phyloP scores from a whole-genome alignment of 139 green algal species.

The Micractinium conductrix region DNA sequence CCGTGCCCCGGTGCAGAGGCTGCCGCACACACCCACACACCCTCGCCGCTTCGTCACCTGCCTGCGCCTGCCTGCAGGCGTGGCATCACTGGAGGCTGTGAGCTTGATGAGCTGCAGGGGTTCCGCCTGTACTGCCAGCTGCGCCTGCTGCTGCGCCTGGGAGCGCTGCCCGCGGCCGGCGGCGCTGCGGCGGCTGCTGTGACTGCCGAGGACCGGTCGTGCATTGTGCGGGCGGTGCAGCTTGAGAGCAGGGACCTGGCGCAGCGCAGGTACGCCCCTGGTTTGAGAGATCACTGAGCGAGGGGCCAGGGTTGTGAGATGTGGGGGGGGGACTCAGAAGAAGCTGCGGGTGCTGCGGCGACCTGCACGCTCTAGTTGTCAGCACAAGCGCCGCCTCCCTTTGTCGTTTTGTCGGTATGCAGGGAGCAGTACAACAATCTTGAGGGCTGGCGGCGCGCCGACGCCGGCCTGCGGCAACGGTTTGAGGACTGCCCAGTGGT shows the following conservation, averaged over 20 bases:
- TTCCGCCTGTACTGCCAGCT: slow-evolving; percentile 11
- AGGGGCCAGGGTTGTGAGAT: too few relatives aligned
- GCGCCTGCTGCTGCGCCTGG: slow-evolving; percentile 27
- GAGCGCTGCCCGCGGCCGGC: background rate
- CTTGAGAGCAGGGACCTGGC: background rate
- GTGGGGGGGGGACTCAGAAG: too few relatives aligned
- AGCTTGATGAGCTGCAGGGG: background rate
- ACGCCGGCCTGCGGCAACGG: background rate
- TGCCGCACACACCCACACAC: background rate
- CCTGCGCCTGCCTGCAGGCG: background rate
- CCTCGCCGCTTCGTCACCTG: background rate
- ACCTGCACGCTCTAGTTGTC: background rate
- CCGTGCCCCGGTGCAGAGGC: background rate
- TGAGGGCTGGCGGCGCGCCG: slow-evolving; percentile 19
- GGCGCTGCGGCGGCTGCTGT: background rate
- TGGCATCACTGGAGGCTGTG: background rate
- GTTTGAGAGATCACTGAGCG: too few relatives aligned
- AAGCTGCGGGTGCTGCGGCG: too few relatives aligned
- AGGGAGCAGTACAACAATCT: slow-evolving; percentile 25
- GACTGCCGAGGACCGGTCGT: background rate
- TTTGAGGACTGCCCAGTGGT: slow-evolving; percentile 10
- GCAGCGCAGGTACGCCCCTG: background rate
- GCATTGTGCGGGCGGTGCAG: background rate
- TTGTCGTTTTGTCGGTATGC: background rate
- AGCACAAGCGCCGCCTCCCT: background rate